phyloP scores from a whole-genome alignment of 257 asterid species.

The Capsicum chinense region DNA sequence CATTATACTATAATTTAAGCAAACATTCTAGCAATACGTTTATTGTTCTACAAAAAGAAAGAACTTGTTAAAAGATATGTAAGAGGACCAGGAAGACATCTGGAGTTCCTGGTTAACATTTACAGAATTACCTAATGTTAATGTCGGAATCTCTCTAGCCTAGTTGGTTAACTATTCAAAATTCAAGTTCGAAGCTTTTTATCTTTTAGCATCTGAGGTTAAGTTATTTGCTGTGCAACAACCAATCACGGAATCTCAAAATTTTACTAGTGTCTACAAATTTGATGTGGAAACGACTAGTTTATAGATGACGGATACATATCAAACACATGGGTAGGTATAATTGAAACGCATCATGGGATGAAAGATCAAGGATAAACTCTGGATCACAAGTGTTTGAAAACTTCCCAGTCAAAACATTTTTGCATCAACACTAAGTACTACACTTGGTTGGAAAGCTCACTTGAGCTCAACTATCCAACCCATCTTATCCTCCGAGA shows the following conservation, averaged over 20 bases:
- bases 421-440: neutral
- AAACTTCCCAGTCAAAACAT: neutral
- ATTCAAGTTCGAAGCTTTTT: neutral
- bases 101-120: too few species aligned
- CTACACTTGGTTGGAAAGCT: constrained; percentile 20
- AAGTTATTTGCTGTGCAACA: neutral
- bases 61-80: too few species aligned
- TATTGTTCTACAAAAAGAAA: too few species aligned
- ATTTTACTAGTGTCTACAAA: neutral
- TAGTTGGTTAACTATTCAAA: too few species aligned
- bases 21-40: too few species aligned
- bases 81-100: too few species aligned
- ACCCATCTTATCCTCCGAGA: constrained; percentile 75
- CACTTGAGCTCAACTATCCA: constrained; percentile 79
- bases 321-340: constrained; percentile 7
- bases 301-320: neutral
- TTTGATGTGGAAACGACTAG: constrained; percentile 9
- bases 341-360: constrained; percentile 5
- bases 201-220: neutral
- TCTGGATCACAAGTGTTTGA: constrained; percentile 14
- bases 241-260: neutral
- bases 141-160: too few species aligned
- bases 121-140: too few species aligned
- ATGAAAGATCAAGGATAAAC: neutral
- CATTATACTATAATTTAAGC: too few species aligned